A percentile compares a stretch with the other conserved stretches of the same genome.
phyloP scores from a whole-genome alignment of 2,329 filamentous ascomycete species.

The Ophiostoma populinum region DNA sequence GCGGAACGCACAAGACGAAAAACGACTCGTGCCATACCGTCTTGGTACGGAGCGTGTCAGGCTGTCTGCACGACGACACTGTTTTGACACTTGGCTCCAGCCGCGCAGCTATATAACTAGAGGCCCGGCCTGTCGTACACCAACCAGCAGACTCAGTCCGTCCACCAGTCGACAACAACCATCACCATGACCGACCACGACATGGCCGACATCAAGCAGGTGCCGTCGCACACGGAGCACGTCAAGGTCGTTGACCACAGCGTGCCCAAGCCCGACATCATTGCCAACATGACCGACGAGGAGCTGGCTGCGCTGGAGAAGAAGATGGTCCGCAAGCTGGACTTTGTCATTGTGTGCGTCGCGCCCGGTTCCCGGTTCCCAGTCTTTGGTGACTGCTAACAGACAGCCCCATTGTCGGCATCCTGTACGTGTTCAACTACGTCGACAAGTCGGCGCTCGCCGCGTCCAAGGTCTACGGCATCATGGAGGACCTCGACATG shows the following conservation, averaged over 20 bases:
- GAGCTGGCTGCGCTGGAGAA: background rate
- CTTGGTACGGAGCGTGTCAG: too few relatives aligned
- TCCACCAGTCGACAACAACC: too few relatives aligned
- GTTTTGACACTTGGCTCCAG: too few relatives aligned
- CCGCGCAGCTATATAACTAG: too few relatives aligned
- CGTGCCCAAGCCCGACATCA: background rate
- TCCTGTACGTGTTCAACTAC: conserved; percentile 10
- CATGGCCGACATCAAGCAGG: background rate
- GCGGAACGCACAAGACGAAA: too few relatives aligned
- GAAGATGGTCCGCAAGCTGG: conserved; percentile 11
- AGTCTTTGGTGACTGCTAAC: background rate
- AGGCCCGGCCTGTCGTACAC: too few relatives aligned
- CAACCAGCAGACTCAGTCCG: too few relatives aligned
- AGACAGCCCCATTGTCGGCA: conserved; percentile 3
- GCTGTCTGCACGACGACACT: too few relatives aligned
- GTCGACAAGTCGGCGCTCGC: conserved; percentile 9
- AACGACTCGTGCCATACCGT: too few relatives aligned
- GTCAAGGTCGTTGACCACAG: background rate
- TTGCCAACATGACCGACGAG: background rate
- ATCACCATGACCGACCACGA: background rate
- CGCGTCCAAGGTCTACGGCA: conserved; percentile 9
- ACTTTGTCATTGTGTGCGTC: conserved; percentile 6
- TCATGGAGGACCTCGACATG: conserved; percentile 8
- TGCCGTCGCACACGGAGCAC: background rate
- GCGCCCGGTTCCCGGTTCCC: background rate